Evolutionary conservation across 345 rosid genomes (phyloP), one percentile per base, ranked within the genome.

Genomic region (Turnera subulata): DNA sequence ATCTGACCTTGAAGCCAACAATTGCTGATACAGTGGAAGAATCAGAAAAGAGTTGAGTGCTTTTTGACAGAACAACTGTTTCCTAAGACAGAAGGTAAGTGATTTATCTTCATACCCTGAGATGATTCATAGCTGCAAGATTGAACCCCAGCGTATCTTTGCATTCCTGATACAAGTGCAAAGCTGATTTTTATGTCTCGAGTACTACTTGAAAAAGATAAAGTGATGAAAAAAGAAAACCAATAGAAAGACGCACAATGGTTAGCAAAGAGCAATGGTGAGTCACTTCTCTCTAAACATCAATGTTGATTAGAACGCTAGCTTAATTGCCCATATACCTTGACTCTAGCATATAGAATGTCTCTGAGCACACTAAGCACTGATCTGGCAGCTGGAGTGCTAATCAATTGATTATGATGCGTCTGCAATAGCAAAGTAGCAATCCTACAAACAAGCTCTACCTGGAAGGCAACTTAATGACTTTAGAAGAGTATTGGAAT

Each of bases 51-150:
- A n/a, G n/a, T n/a, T n/a, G n/a, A n/a, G n/a, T n/a, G n/a, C n/a
- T n/a, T n/a, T n/a, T n/a, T n/a, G 22, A 22, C 9, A 42, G 5
- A 42, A 42, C 2, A 16, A 42, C 45, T 42, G 45, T 4, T 42
- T 42, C 45, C 7, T 42, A 17, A 33, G 22, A 5, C 22, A 29
- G 16, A 17, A 35, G 20, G 5, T 32, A 1, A 20, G 11, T 13
- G 8, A 42, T 13, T 8, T 16, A 13, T 18, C 4, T 42, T 49
- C 63, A 32, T 58, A 93, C 97, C 92, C 80, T 85, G 14, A 90
- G 71, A 82, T 94, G 99, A 79, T 94, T 91, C 96, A 88, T 84
- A 47, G 91, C 97, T 0, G 99, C 96, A 66, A 94, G 86, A 63
- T 90, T 94, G 75, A 84, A 90, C 39, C 96, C 95, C 40, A 90